A percentile compares a stretch with the other conserved stretches of the same genome.
These are phyloP conservation scores for Fusarium sp. DNA, from an alignment of 2,329 filamentous ascomycete species.

Conservation along the genomic window DNA sequence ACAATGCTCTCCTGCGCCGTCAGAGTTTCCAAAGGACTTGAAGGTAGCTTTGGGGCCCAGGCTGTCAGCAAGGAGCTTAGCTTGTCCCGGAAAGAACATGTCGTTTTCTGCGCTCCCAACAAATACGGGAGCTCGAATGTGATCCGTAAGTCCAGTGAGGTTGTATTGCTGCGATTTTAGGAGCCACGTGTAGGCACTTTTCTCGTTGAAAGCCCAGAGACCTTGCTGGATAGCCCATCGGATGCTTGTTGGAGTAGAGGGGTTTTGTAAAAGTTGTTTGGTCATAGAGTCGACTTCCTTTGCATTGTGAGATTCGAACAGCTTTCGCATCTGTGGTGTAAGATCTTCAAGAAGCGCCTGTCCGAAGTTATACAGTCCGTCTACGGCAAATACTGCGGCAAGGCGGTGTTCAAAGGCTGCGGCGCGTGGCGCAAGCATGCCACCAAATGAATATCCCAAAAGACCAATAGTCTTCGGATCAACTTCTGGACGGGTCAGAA, in stretches of 20 bases:
- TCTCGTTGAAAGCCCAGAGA: neutral
- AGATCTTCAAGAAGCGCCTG: neutral
- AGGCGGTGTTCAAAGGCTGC: constrained; percentile 57
- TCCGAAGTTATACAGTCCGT: neutral
- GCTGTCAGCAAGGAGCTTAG: neutral
- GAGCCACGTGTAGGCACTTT: neutral
- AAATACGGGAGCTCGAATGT: constrained; percentile 33
- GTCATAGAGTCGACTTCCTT: neutral
- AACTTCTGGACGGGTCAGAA: constrained; percentile 45
- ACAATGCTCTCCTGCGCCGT: neutral
- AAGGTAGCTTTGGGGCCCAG: neutral
- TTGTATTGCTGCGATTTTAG: constrained; percentile 16
- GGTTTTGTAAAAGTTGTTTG: neutral
- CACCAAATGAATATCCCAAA: constrained; percentile 56
- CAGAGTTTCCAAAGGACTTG: neutral
- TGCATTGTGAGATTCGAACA: neutral
- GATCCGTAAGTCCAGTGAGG: constrained; percentile 28
- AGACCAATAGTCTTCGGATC: constrained; percentile 50
- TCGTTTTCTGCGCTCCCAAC: constrained; percentile 10
- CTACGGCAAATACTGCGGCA: constrained; percentile 44
- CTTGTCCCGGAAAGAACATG: constrained; percentile 3
- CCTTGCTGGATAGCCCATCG: neutral
- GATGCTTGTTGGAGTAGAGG: neutral
- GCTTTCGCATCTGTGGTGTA: neutral
- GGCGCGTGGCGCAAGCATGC: constrained; percentile 53